phyloP scores from a whole-genome alignment of 2,329 filamentous ascomycete genomes.

The Bipolaris sorokiniana region DNA sequence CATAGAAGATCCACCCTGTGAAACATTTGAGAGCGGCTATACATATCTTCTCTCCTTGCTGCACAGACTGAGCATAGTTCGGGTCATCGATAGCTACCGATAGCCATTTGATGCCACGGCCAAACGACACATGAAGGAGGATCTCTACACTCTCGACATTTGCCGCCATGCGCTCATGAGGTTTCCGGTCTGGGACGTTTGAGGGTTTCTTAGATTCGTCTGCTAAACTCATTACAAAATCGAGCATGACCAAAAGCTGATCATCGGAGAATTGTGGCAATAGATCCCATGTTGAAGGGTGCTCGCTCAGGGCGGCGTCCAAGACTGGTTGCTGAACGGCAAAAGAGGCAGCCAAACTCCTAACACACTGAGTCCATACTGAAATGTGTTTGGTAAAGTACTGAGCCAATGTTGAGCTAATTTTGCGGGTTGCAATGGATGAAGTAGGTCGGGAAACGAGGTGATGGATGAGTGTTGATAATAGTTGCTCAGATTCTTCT shows the following conservation, averaged over 20 bases:
- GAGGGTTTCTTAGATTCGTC: conserved; percentile 74
- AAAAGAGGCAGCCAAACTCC: conserved; percentile 67
- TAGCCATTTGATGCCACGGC: conserved; percentile 43
- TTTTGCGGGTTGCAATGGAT: conserved; percentile 71
- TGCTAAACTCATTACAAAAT: conserved; percentile 68
- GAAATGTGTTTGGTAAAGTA: conserved; percentile 75
- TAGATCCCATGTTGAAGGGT: conserved; percentile 54
- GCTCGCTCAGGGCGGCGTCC: conserved; percentile 56
- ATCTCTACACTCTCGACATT: conserved; percentile 60
- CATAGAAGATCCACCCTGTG: conserved; percentile 73
- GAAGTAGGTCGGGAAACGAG: conserved; percentile 50
- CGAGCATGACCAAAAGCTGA: conserved; percentile 65
- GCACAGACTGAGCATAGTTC: conserved; percentile 27
- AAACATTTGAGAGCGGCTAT: conserved; percentile 45
- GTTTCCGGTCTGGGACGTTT: conserved; percentile 59
- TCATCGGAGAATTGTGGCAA: conserved; percentile 56
- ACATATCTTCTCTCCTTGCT: conserved; percentile 43
- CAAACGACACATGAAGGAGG: conserved; percentile 54
- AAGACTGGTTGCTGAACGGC: conserved; percentile 55
- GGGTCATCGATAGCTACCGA: conserved; percentile 34
- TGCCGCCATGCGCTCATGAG: conserved; percentile 59
- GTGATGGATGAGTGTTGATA: conserved; percentile 47
- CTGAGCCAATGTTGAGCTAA: conserved; percentile 77
- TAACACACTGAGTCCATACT: conserved; percentile 70
- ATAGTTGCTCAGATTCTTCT: conserved; percentile 44